These are phyloP conservation scores for Phytophthora agathidicida DNA, from an alignment of 352 stramenopile species.

Conservation along the genomic window DNA sequence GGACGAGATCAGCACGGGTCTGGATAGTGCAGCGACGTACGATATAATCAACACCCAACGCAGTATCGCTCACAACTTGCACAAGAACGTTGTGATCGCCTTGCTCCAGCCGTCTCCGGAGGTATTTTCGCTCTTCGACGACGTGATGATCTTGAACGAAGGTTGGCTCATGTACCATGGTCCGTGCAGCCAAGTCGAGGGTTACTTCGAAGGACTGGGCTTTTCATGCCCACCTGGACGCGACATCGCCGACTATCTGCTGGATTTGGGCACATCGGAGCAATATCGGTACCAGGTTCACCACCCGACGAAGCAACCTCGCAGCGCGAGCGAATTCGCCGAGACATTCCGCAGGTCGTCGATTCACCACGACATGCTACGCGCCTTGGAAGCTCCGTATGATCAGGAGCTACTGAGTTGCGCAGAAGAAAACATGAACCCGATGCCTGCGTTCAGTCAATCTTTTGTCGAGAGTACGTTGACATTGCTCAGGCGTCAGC, in stretches of 20 bases:
- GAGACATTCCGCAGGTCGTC: conserved; percentile 10
- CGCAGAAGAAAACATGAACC: conserved; percentile 19
- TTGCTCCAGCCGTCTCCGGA: conserved; percentile 90
- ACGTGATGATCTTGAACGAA: conserved; percentile 61
- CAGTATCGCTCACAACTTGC: conserved; percentile 28
- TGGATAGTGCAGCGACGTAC: conserved; percentile 76
- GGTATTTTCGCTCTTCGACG: conserved; percentile 87
- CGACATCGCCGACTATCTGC: conserved; percentile 38
- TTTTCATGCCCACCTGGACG: conserved; percentile 33
- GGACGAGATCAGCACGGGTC: conserved; percentile 93
- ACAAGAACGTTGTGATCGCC: conserved; percentile 58
- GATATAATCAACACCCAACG: conserved; percentile 39
- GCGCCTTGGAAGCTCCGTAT: conserved; percentile 9
- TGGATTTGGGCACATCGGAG: conserved; percentile 34
- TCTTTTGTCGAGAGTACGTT: conserved; percentile 25
- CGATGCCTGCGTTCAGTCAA: conserved; percentile 33
- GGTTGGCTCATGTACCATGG: conserved; percentile 21
- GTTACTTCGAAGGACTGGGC: conserved; percentile 39
- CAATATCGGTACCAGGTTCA: conserved; percentile 18
- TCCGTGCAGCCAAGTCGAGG: conserved; percentile 2
- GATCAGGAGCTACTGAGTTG: conserved; percentile 15
- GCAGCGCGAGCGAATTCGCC: conserved; percentile 39
- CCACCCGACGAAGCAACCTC: conserved; percentile 3
- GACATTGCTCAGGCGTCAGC: conserved; percentile 44
- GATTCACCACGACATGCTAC: conserved; percentile 11